Evolutionary conservation across 176 grass and related monocot species (phyloP).

Genomic region (Carex parvula): DNA sequence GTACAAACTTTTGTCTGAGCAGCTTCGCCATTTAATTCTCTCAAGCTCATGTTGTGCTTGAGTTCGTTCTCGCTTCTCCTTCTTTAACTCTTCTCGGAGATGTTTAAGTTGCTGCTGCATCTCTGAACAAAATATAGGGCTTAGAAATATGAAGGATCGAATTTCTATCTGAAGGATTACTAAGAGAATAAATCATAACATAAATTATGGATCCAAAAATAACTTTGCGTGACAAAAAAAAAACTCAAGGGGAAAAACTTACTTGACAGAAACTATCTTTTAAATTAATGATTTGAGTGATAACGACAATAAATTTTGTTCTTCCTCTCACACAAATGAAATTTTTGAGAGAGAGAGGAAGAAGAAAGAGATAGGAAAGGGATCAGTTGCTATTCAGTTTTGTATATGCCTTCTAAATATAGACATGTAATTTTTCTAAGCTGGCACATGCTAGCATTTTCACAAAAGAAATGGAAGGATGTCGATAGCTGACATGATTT

Average conservation of each 20-base stretch:
- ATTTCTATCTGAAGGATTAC: no score
- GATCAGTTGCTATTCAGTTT: conserved; percentile 12
- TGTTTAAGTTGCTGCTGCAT: conserved; percentile 50
- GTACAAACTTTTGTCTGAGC: conserved; percentile 26
- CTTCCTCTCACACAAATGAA: neutral
- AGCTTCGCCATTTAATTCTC: conserved; percentile 44
- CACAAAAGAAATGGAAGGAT: conserved; percentile 19
- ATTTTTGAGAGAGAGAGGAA: conserved; percentile 7
- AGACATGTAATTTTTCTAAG: neutral
- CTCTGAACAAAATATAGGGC: neutral
- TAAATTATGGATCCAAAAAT: neutral
- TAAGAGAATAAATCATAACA: neutral
- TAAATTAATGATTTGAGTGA: conserved; percentile 1
- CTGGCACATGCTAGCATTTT: conserved; percentile 13
- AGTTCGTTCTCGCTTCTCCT: conserved; percentile 47
- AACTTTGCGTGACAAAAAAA: neutral
- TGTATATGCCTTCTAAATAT: conserved; percentile 18
- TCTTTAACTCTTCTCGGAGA: conserved; percentile 61
- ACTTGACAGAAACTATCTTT: neutral
- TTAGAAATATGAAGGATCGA: neutral
- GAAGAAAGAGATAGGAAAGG: neutral
- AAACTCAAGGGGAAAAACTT: neutral
- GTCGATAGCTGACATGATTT: neutral
- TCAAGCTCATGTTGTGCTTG: conserved; percentile 53
- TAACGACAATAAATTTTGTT: neutral